These are phyloP conservation scores for Aspergillus asperescens DNA, from an alignment of 495 filamentous ascomycete genomes.

Conservation along the genomic window DNA sequence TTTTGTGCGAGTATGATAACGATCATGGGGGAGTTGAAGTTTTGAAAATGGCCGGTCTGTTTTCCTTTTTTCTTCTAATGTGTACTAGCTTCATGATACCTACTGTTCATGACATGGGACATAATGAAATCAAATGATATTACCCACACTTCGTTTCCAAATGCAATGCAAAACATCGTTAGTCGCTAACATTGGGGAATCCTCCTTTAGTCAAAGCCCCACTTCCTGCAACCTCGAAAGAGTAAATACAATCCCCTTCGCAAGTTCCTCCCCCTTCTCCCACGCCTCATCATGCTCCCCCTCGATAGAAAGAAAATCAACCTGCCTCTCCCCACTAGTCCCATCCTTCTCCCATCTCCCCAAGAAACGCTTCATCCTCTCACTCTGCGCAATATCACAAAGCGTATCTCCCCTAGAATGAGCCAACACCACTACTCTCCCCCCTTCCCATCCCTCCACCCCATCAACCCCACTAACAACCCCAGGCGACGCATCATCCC, in stretches of 20 bases:
- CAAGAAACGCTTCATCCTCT: slow-evolving; percentile 41
- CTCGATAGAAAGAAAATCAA: slow-evolving; percentile 38
- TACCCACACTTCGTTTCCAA: neutral
- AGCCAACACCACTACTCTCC: slow-evolving; percentile 51
- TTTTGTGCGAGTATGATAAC: slow-evolving; percentile 24
- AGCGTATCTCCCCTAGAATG: slow-evolving; percentile 58
- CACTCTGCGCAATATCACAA: slow-evolving; percentile 51
- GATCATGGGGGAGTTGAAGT: slow-evolving; percentile 27
- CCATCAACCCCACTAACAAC: slow-evolving; percentile 29
- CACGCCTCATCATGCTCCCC: slow-evolving; percentile 64
- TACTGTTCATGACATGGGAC: slow-evolving; percentile 3
- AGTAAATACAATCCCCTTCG: slow-evolving; percentile 31
- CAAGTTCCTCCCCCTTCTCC: slow-evolving; percentile 48
- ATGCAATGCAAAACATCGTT: neutral
- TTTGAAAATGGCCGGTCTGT: slow-evolving; percentile 27
- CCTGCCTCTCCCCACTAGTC: slow-evolving; percentile 21
- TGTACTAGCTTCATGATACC: slow-evolving; percentile 19
- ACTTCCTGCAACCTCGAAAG: slow-evolving; percentile 26
- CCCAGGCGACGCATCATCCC: slow-evolving; percentile 51
- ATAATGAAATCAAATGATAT: slow-evolving; percentile 6
- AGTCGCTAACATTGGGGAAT: neutral
- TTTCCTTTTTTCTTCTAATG: slow-evolving; percentile 23
- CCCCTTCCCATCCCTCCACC: slow-evolving; percentile 36
- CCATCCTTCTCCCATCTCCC: slow-evolving; percentile 24
- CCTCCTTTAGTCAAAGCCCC: neutral